phyloP scores from a whole-genome alignment of 345 rosid species.

The Eutrema japonicum region DNA sequence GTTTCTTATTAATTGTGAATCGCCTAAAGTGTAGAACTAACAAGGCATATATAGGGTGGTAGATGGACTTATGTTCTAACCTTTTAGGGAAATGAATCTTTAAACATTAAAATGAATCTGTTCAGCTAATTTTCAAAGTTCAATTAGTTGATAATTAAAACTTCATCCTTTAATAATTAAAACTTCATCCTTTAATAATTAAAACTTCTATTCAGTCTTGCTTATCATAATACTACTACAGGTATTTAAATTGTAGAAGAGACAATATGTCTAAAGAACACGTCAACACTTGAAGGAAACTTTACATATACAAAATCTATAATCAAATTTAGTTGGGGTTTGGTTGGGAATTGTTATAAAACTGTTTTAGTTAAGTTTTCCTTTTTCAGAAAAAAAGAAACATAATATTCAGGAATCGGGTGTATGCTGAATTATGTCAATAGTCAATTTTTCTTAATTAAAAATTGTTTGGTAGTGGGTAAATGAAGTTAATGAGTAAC shows the following conservation, averaged over 20 bases:
- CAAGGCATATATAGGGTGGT: conserved; percentile 24
- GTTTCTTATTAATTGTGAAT: not conserved
- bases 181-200: too few relatives aligned
- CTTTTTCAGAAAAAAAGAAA: not conserved
- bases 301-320: conserved; percentile 19
- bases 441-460: conserved; percentile 20
- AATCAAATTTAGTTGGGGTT: conserved; percentile 35
- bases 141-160: not conserved
- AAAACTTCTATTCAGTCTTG: conserved; percentile 19
- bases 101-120: conserved; percentile 18
- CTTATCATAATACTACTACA: conserved; percentile 36
- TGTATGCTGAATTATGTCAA: conserved; percentile 29
- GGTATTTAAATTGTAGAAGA: conserved; percentile 34
- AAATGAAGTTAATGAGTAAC: conserved; percentile 35
- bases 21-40: not conserved
- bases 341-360: conserved; percentile 34
- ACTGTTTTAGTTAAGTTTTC: not conserved
- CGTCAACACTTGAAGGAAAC: conserved; percentile 36
- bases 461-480: conserved; percentile 41
- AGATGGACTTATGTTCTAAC: conserved; percentile 8
- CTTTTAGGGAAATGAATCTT: conserved; percentile 10
- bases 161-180: not conserved
- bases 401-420: conserved; percentile 9
- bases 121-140: conserved; percentile 25
- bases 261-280: conserved; percentile 27